These are phyloP conservation scores for Penicillium cinerascens DNA, from an alignment of 495 filamentous ascomycete species.

Conservation along the genomic window DNA sequence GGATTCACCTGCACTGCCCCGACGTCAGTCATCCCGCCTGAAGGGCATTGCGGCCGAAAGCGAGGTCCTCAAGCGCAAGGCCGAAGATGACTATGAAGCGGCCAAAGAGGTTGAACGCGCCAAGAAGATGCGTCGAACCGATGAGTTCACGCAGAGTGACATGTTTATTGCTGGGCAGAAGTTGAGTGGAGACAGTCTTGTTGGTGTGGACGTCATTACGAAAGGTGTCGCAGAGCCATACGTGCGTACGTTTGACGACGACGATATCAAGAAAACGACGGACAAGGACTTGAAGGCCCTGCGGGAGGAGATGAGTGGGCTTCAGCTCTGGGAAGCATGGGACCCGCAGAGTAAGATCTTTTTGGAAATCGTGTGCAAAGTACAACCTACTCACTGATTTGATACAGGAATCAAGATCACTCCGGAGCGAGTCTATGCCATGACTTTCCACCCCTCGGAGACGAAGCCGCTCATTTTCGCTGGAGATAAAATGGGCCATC, in stretches of 20 bases:
- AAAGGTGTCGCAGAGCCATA: constrained; percentile 72
- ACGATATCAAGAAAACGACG: constrained; percentile 75
- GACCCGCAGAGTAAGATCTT: constrained; percentile 64
- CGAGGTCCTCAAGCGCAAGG: constrained; percentile 74
- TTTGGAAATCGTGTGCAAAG: not conserved
- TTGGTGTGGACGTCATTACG: constrained; percentile 54
- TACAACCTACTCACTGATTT: not conserved
- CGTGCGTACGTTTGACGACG: constrained; percentile 73
- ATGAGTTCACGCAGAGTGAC: constrained; percentile 67
- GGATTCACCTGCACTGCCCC: constrained; percentile 45
- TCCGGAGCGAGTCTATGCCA: constrained; percentile 81
- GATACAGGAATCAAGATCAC: constrained; percentile 81
- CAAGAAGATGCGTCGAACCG: constrained; percentile 70
- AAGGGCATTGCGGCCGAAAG: constrained; percentile 65
- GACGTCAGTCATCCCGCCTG: constrained; percentile 64
- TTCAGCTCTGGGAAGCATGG: constrained; percentile 79
- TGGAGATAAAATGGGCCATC: constrained; percentile 88
- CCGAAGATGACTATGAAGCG: constrained; percentile 65
- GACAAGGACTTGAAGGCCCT: constrained; percentile 73
- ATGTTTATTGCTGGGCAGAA: constrained; percentile 77
- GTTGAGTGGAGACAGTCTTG: constrained; percentile 41
- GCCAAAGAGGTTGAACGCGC: constrained; percentile 58
- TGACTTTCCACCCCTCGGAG: constrained; percentile 83
- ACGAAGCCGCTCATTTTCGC: constrained; percentile 91
- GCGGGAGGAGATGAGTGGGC: constrained; percentile 73